phyloP scores from a whole-genome alignment of 2,329 filamentous ascomycete genomes.

The Penicillium brasilianum region DNA sequence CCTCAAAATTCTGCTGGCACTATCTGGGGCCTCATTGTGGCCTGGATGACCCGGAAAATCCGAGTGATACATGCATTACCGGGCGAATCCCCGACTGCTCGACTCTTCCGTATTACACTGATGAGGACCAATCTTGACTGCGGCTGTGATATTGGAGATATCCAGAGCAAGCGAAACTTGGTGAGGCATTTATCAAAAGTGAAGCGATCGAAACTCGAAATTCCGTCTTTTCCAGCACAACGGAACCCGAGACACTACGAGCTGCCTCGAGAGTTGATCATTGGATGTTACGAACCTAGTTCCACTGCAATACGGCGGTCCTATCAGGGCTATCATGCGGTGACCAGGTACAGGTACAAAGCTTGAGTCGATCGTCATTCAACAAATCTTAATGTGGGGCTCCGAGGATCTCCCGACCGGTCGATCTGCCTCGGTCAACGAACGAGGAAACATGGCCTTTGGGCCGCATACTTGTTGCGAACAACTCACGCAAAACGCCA shows the following conservation, averaged over 20 bases:
- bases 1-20: too few relatives aligned
- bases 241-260: too few relatives aligned
- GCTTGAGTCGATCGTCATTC: constrained; percentile 16
- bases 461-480: background rate
- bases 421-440: constrained; percentile 25
- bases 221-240: background rate
- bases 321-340: background rate
- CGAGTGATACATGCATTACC: too few relatives aligned
- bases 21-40: too few relatives aligned
- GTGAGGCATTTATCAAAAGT: background rate
- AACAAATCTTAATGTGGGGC: constrained; percentile 15
- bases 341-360: background rate
- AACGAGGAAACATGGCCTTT: constrained; percentile 19
- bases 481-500: background rate
- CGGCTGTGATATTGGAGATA: background rate
- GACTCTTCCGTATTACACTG: too few relatives aligned
- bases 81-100: too few relatives aligned
- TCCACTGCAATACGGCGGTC: background rate
- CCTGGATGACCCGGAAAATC: too few relatives aligned
- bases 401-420: constrained; percentile 29
- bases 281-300: background rate
- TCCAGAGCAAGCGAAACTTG: background rate
- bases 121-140: background rate
- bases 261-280: background rate
- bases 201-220: background rate